A percentile compares a stretch with the other conserved stretches of the same genome.
Conservation (phyloP, 352 stramenopile species). For the Phytophthora foliorum region DNA sequence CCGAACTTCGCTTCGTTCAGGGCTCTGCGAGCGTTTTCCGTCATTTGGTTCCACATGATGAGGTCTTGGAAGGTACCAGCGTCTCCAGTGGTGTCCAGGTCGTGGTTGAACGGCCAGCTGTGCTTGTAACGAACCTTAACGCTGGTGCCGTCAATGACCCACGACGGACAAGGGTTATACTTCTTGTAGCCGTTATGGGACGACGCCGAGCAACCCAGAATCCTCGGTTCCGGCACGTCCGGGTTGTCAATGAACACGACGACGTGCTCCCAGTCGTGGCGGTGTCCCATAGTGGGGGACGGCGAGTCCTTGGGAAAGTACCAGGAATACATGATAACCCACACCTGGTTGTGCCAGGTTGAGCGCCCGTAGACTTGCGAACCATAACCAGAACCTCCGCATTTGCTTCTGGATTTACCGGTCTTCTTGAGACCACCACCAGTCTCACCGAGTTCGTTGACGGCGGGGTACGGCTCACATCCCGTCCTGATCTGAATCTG, state of each 20-base stretch:
- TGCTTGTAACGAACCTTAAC: conserved; percentile 40
- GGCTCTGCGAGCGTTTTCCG: conserved; percentile 24
- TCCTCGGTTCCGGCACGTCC: conserved; percentile 22
- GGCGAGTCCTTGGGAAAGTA: conserved; percentile 60
- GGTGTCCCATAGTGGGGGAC: conserved; percentile 42
- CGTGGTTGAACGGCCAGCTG: conserved; percentile 36
- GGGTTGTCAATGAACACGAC: conserved; percentile 54
- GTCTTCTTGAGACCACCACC: conserved; percentile 21
- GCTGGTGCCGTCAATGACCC: conserved; percentile 23
- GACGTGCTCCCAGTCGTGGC: conserved; percentile 55
- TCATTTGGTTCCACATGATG: conserved; percentile 39
- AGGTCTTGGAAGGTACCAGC: conserved; percentile 28
- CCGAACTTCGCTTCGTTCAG: conserved; percentile 37
- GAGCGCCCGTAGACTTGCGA: conserved; percentile 44
- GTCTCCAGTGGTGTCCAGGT: conserved; percentile 23
- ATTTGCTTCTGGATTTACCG: conserved; percentile 17
- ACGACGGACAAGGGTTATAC: conserved; percentile 21
- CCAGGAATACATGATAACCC: conserved; percentile 48
- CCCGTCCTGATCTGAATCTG: conserved; percentile 13
- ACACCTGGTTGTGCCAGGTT: conserved; percentile 29
- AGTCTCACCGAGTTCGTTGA: conserved; percentile 23
- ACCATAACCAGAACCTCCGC: conserved; percentile 34
- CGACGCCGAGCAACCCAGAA: conserved; percentile 30
- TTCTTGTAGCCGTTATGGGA: conserved; percentile 38
- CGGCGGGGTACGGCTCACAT: conserved; percentile 21